A percentile compares a stretch with the other conserved stretches of the same genome.
Evolutionary conservation across 2,329 filamentous ascomycete species (phyloP).

Genomic region (Claviceps maximensis): DNA sequence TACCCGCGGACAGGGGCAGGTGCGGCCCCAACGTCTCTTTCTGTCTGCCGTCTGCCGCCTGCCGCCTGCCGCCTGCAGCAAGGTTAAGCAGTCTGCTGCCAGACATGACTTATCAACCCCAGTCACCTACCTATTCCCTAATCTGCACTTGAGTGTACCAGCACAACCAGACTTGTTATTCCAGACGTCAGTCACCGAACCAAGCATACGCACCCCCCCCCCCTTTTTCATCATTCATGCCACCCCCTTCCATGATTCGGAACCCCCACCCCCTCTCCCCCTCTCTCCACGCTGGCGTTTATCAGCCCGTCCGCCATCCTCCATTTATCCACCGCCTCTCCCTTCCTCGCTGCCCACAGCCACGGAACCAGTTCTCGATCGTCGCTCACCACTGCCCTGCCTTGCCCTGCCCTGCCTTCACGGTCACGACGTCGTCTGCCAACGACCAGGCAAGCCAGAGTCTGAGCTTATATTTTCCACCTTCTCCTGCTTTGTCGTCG

Average conservation of each 20-base stretch:
- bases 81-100: not conserved
- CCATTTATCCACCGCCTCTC: slow-evolving; percentile 2
- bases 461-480: not conserved
- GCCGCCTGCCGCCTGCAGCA: not conserved
- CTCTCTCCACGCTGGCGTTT: not conserved
- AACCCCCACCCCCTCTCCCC: not conserved
- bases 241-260: not conserved
- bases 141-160: not conserved
- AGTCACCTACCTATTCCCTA: not conserved
- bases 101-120: not conserved
- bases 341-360: slow-evolving; percentile 1
- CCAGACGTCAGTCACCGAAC: not conserved
- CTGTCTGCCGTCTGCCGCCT: not conserved
- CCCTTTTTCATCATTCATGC: not conserved
- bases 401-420: not conserved
- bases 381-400: not conserved
- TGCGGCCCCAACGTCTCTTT: not conserved
- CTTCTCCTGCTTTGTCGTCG: not conserved
- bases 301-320: not conserved
- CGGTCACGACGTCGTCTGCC: not conserved
- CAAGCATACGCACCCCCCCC: not conserved
- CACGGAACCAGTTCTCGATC: not conserved
- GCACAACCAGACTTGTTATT: not conserved
- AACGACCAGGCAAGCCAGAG: not conserved
- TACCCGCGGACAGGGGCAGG: not conserved